Evolutionary conservation across 2,329 filamentous ascomycete genomes (phyloP).

Genomic region (Zasmidium cellare): DNA sequence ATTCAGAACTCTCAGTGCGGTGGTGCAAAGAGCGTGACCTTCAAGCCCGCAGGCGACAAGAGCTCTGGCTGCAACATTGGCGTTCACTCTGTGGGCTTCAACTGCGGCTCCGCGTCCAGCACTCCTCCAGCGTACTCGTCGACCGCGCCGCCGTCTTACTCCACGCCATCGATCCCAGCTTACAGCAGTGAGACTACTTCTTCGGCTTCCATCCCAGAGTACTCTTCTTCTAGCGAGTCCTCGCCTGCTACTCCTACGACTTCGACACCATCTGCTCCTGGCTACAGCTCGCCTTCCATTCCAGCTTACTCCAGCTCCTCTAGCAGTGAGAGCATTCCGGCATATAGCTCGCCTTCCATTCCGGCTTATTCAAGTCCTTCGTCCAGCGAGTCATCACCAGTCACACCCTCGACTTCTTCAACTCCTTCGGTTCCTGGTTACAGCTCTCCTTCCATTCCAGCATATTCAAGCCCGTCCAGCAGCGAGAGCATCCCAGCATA

Average conservation of each 20-base stretch:
- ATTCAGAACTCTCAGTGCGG: constrained; percentile 88
- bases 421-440: constrained; percentile 2
- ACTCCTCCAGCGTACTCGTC: constrained; percentile 32
- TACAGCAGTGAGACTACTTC: constrained; percentile 12
- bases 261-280: constrained; percentile 4
- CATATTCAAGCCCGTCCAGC: constrained; percentile 10
- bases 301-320: constrained; percentile 11
- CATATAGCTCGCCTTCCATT: constrained; percentile 8
- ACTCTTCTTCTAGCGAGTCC: constrained; percentile 17
- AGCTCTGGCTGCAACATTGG: constrained; percentile 63
- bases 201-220: constrained; percentile 5
- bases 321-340: constrained; percentile 24
- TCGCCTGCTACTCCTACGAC: constrained; percentile 7
- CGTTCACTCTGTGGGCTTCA: constrained; percentile 73
- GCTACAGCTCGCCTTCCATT: constrained; percentile 8
- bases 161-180: constrained; percentile 13
- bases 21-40: constrained; percentile 78
- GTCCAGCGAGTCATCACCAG: too few relatives aligned
- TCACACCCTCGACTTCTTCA: too few relatives aligned
- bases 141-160: constrained; percentile 25
- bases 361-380: constrained; percentile 11
- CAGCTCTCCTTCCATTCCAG: constrained; percentile 11
- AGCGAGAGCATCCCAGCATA: constrained; percentile 5
- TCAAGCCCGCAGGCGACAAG: constrained; percentile 50
- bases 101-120: constrained; percentile 57